These are phyloP conservation scores for Tephrocybe rancida DNA, from an alignment of 768 basidiomycete species.

Conservation along the genomic window DNA sequence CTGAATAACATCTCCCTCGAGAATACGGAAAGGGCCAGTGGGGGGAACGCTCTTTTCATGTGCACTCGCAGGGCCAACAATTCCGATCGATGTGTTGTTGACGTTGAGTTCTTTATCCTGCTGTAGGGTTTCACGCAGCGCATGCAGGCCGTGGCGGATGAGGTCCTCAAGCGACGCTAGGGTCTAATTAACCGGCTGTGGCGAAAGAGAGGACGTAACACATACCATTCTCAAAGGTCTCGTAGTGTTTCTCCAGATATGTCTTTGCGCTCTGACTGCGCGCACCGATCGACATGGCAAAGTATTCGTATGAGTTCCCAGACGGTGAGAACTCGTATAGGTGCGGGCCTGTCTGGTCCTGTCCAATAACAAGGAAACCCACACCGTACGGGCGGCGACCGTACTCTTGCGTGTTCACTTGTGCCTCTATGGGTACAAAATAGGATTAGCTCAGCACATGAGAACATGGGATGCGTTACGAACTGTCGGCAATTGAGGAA, in stretches of 20 bases:
- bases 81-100: constrained; percentile 94
- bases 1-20: constrained; percentile 81
- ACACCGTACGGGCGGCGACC: constrained; percentile 98
- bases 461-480: constrained; percentile 31
- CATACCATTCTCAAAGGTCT: constrained; percentile 81
- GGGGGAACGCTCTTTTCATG: constrained; percentile 55
- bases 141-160: constrained; percentile 91
- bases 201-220: background rate
- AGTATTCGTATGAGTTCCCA: constrained; percentile 97
- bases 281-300: constrained; percentile 97
- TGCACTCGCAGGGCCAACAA: constrained; percentile 74
- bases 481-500: constrained; percentile 92
- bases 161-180: constrained; percentile 85
- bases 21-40: constrained; percentile 76
- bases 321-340: constrained; percentile 98
- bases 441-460: background rate
- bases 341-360: constrained; percentile 96
- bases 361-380: constrained; percentile 96
- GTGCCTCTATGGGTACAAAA: constrained; percentile 71
- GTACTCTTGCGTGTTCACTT: constrained; percentile 98
- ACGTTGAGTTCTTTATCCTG: constrained; percentile 96
- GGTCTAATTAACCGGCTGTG: background rate
- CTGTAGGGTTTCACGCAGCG: constrained; percentile 94
- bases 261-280: constrained; percentile 98
- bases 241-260: constrained; percentile 94